Evolutionary conservation across 2,329 filamentous ascomycete genomes (phyloP).

Genomic region (Fusarium mangiferae): DNA sequence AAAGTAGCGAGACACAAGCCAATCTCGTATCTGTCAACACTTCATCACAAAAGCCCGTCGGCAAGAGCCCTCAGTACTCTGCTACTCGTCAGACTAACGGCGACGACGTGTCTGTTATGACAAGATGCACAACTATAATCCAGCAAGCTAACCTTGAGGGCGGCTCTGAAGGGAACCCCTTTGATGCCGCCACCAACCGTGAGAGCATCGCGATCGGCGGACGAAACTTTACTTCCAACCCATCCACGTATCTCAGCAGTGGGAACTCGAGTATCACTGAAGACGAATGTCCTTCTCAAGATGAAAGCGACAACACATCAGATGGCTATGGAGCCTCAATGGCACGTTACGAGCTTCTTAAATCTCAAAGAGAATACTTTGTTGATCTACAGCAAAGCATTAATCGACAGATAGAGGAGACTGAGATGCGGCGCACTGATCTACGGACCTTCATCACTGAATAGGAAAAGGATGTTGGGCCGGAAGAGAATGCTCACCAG

Average conservation of each 20-base stretch:
- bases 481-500: neutral
- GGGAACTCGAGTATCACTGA: neutral
- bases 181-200: neutral
- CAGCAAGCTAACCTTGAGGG: neutral
- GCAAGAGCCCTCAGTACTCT: neutral
- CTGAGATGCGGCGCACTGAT: neutral
- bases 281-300: neutral
- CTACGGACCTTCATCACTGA: neutral
- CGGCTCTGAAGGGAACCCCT: neutral
- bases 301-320: neutral
- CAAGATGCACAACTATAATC: conserved; percentile 7
- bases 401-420: neutral
- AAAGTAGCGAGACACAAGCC: neutral
- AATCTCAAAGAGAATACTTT: neutral
- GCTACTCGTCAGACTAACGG: neutral
- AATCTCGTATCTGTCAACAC: neutral
- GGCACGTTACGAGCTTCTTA: neutral
- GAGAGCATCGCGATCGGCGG: neutral
- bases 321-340: neutral
- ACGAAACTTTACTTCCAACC: neutral
- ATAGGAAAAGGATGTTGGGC: neutral
- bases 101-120: neutral
- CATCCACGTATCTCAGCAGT: neutral
- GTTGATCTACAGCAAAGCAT: neutral
- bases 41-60: neutral